phyloP scores from a whole-genome alignment of 495 filamentous ascomycete species.

The Lineolata rhizophorae region DNA sequence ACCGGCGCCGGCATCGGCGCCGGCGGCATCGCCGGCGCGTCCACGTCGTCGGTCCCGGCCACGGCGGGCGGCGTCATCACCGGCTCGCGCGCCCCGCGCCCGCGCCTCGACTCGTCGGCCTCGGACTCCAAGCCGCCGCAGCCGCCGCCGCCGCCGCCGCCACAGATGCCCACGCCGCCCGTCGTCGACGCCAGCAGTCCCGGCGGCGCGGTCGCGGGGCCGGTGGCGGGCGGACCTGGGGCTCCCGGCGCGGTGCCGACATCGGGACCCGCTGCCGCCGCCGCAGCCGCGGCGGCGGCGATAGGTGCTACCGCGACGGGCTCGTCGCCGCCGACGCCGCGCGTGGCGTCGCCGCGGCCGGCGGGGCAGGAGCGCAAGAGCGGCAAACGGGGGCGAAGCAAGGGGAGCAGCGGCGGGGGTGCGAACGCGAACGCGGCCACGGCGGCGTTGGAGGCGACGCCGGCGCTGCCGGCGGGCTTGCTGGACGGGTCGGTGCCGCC shows the following conservation, averaged over 20 bases:
- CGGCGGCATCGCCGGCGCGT: too few species aligned
- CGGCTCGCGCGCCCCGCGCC: conserved; percentile 5
- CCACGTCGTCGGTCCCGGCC: too few species aligned
- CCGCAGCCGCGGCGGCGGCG: neutral
- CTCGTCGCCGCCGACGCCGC: conserved; percentile 35
- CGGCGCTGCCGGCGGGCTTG: conserved; percentile 32
- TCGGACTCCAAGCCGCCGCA: conserved; percentile 10
- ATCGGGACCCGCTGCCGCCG: too few species aligned
- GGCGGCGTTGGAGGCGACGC: conserved; percentile 21
- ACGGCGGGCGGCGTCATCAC: neutral
- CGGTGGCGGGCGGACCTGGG: too few species aligned
- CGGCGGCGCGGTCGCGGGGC: too few species aligned
- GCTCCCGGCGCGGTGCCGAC: too few species aligned
- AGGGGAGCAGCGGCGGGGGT: too few species aligned
- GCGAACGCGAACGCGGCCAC: conserved; percentile 20
- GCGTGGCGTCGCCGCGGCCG: conserved; percentile 32
- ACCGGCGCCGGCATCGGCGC: too few species aligned
- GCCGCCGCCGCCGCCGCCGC: conserved; percentile 2
- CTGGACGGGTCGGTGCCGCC: conserved; percentile 75
- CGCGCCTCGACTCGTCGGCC: conserved; percentile 15
- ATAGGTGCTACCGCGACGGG: neutral
- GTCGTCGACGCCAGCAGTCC: too few species aligned
- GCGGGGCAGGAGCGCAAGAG: conserved; percentile 11
- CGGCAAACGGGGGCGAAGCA: conserved; percentile 25
- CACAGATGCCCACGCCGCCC: conserved; percentile 24